Conservation (phyloP, 495 filamentous ascomycete species). For the Corynascus novoguineensis region DNA sequence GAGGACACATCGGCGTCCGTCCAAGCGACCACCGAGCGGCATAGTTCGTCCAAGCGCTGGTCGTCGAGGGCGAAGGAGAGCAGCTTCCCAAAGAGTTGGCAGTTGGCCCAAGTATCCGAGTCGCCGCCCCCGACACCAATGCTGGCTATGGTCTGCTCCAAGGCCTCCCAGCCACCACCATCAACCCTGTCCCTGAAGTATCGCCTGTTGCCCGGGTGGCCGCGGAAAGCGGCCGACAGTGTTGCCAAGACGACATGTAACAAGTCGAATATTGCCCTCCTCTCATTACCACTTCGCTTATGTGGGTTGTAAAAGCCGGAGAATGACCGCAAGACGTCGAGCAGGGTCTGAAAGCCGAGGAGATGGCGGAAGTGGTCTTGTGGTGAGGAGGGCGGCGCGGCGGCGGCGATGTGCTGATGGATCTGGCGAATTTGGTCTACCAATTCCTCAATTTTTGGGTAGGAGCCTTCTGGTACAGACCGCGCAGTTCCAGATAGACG, state of each 20-base stretch:
- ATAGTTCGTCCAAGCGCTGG: conserved; percentile 54
- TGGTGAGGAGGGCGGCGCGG: conserved; percentile 37
- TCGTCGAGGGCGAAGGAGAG: conserved; percentile 78
- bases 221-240: conserved; percentile 67
- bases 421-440: conserved; percentile 39
- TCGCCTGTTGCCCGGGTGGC: conserved; percentile 78
- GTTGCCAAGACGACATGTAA: conserved; percentile 64
- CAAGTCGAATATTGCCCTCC: conserved; percentile 59
- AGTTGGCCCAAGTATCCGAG: conserved; percentile 55
- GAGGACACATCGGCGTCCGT: neutral
- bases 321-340: conserved; percentile 61
- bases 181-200: conserved; percentile 73
- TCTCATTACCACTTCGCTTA: conserved; percentile 55
- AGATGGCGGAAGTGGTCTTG: conserved; percentile 81
- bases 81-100: conserved; percentile 79
- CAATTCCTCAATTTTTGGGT: conserved; percentile 40
- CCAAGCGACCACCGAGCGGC: conserved; percentile 31
- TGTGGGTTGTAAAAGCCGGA: conserved; percentile 65
- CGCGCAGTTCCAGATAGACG: conserved; percentile 36
- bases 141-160: conserved; percentile 63
- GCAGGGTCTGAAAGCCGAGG: conserved; percentile 69
- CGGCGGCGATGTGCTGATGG: conserved; percentile 44
- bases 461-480: conserved; percentile 24
- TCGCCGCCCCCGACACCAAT: conserved; percentile 55
- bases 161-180: conserved; percentile 69